These are phyloP conservation scores for Citrullus colocynthis DNA, from an alignment of 306 rosid genomes.

Conservation along the genomic window DNA sequence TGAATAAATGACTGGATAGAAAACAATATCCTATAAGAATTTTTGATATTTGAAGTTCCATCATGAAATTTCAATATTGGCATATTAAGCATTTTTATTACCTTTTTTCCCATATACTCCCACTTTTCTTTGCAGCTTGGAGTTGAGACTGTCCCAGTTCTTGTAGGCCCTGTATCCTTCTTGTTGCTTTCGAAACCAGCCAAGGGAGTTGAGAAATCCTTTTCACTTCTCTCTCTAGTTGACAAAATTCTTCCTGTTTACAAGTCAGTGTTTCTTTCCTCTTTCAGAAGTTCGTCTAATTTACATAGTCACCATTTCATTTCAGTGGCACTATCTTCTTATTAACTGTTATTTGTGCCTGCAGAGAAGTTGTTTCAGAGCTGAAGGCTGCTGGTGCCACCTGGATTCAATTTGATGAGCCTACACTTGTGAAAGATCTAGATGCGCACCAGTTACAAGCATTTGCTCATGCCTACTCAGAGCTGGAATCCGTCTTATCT, in stretches of 20 bases:
- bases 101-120: not conserved
- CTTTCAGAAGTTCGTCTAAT: not conserved
- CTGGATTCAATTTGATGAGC: constrained; percentile 86
- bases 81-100: not conserved
- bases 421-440: constrained; percentile 68
- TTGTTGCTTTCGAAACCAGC: constrained; percentile 74
- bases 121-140: constrained; percentile 42
- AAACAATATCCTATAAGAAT: not conserved
- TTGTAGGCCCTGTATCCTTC: constrained; percentile 76
- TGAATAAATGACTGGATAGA: not conserved
- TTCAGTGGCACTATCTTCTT: not conserved
- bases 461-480: constrained; percentile 48
- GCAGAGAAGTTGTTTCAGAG: constrained; percentile 71
- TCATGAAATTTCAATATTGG: not conserved
- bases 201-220: constrained; percentile 59
- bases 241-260: constrained; percentile 58
- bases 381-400: constrained; percentile 74
- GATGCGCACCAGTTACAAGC: constrained; percentile 55
- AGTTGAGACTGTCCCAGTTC: constrained; percentile 60
- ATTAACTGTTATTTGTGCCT: not conserved
- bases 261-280: constrained; percentile 24
- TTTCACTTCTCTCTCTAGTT: constrained; percentile 45
- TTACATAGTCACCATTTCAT: not conserved
- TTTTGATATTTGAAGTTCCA: not conserved
- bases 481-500: constrained; percentile 50